These are phyloP conservation scores for Penstemon barbatus DNA, from an alignment of 257 asterid species.

Conservation along the genomic window DNA sequence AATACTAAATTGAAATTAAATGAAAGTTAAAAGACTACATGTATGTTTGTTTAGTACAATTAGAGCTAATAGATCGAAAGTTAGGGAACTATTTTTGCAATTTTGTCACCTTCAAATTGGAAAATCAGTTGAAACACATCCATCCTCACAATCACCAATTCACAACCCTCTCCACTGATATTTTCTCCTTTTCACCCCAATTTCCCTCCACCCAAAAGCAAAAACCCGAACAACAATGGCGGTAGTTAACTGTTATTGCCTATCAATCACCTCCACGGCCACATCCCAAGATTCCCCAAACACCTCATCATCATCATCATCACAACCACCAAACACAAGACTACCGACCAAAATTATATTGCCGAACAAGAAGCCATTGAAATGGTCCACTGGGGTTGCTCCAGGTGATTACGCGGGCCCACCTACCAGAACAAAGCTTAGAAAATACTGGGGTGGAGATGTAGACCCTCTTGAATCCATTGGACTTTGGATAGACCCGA, in stretches of 20 bases:
- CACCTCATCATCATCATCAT: constrained; percentile 33
- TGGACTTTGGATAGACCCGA: constrained; percentile 27
- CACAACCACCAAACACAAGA: constrained; percentile 37
- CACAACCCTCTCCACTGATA: constrained; percentile 23
- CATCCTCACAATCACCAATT: not conserved
- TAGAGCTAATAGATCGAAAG: too few relatives aligned
- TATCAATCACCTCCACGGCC: constrained; percentile 68
- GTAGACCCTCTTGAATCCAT: constrained; percentile 82
- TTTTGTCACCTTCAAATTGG: not conserved
- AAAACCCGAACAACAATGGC: constrained; percentile 40
- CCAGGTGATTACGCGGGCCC: constrained; percentile 98
- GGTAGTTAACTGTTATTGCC: constrained; percentile 51
- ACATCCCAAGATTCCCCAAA: constrained; percentile 50
- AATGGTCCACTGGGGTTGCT: constrained; percentile 89
- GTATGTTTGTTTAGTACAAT: too few relatives aligned
- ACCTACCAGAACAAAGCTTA: constrained; percentile 79
- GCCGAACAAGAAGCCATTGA: constrained; percentile 80
- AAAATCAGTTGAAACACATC: constrained; percentile 6
- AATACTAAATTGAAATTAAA: too few relatives aligned
- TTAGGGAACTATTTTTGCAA: too few relatives aligned
- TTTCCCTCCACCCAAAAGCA: constrained; percentile 29
- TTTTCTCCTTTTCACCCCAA: constrained; percentile 20
- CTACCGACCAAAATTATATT: constrained; percentile 69
- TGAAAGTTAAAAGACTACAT: too few relatives aligned
- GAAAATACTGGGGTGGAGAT: constrained; percentile 89